Conservation (phyloP, 306 rosid species). For the Abrus precatorius region DNA sequence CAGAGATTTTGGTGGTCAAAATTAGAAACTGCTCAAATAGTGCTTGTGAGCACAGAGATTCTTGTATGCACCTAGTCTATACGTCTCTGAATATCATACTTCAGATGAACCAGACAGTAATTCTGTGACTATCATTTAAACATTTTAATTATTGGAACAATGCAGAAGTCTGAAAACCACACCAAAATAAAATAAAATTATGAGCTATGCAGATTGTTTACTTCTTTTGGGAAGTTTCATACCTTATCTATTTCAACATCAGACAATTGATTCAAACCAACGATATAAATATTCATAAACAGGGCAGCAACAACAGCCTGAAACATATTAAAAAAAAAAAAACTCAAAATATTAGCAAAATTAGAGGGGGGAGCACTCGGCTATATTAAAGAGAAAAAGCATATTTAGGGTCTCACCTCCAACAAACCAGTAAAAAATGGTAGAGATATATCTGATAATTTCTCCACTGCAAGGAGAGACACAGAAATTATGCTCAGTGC, state of each 20-base stretch:
- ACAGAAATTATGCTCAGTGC: slow-evolving; percentile 95
- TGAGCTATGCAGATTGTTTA: slow-evolving; percentile 6
- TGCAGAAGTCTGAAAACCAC: slow-evolving; percentile 11
- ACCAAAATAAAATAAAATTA: neutral
- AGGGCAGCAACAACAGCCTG: slow-evolving; percentile 97
- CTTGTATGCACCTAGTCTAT: neutral
- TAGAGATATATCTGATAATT: slow-evolving; percentile 80
- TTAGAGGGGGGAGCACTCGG: neutral
- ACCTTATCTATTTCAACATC: slow-evolving; percentile 98
- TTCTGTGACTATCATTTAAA: slow-evolving; percentile 2
- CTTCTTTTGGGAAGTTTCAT: slow-evolving; percentile 38
- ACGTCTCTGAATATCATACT: slow-evolving; percentile 29
- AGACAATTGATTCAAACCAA: slow-evolving; percentile 90
- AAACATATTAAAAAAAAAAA: slow-evolving; percentile 39
- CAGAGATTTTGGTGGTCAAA: slow-evolving; percentile 8
- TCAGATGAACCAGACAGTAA: slow-evolving; percentile 20
- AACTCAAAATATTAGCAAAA: slow-evolving; percentile 4
- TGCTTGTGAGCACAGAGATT: neutral
- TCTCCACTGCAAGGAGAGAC: slow-evolving; percentile 86
- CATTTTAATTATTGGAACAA: neutral
- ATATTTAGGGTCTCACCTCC: slow-evolving; percentile 70
- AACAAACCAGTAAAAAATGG: slow-evolving; percentile 78
- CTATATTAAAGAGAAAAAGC: slow-evolving; percentile 24
- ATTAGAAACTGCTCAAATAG: slow-evolving; percentile 37
- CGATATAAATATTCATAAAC: slow-evolving; percentile 93